Base-by-base conservation (phyloP, 148 eudicot genomes). In the Beta vulgaris region DNA sequence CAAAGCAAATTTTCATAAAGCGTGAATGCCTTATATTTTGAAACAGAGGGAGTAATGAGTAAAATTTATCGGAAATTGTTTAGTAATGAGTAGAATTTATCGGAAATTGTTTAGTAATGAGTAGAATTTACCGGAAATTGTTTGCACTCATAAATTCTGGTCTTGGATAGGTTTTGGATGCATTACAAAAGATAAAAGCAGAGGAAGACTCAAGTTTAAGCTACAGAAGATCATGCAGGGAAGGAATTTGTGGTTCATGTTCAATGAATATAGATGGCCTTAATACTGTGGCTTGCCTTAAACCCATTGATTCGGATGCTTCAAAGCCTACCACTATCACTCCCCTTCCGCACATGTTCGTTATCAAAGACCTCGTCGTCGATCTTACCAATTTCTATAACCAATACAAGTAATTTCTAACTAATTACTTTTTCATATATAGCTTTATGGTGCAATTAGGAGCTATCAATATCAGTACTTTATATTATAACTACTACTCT, bases 191-290 rank as follows among this genome's bases (percentile, higher is more conserved):
- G 87, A 88, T 91, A 75, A 93, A 89, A 78, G 76, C 81, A 5
- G 97, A 93, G 68, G 88, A 85, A 0, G 98, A 93, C 73, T 86
- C 92, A 7, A 86, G 71, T 69, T 81, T 91, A 80, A 88, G 84
- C 53, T 91, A 91, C 51, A 81, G 97, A 35, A 84, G 97, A 78
- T 91, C 98, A 7, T 91, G 94, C 36, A 80, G 97, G 71, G 97
- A 93, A 80, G 98, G 98, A 18, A 91, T 89, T 68, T 93, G 98
- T 35, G 97, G 97, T 26, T 91, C 98, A 0, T 91, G 98, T 73
- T 76, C 97, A 0, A 93, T 93, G 97, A 93, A 91, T 78, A 91
- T 93, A 5, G 89, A 91, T 58, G 98, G 97, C 19, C 76, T 75
- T 11, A 93, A 89, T 73, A 91, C 92, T 2, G 93, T 93, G 44